Evolutionary conservation across 179 eudicot genomes (phyloP).

Genomic region (Camellia oleifera): DNA sequence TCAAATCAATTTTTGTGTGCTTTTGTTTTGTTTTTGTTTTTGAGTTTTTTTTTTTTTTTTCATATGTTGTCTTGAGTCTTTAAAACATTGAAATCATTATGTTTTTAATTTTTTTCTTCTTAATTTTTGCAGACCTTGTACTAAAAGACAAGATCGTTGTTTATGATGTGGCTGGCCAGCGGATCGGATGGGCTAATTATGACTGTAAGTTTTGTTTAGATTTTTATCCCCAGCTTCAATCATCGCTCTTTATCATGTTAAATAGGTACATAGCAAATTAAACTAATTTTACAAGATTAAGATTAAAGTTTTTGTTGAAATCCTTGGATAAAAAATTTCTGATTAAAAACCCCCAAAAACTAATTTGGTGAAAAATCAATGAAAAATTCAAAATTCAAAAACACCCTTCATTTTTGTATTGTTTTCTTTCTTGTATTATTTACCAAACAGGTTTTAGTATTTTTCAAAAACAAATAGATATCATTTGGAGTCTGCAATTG

Average conservation of each 20-base stretch:
- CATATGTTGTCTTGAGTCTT: not conserved
- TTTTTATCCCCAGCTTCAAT: constrained; percentile 26
- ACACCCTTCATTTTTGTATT: too few species aligned
- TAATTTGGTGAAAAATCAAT: too few species aligned
- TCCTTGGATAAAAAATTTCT: not conserved
- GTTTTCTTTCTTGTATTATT: too few species aligned
- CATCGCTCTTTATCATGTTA: not conserved
- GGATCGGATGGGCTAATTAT: constrained; percentile 84
- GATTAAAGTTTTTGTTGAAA: not conserved
- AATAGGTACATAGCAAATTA: not conserved
- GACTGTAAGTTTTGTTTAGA: constrained; percentile 60
- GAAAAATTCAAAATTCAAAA: too few species aligned
- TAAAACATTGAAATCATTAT: not conserved
- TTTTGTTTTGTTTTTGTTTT: not conserved
- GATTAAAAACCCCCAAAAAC: not conserved
- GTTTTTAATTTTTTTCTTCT: not conserved
- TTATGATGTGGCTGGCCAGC: constrained; percentile 76
- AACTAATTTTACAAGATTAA: not conserved
- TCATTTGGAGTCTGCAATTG: not conserved
- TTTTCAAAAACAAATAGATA: not conserved
- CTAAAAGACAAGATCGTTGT: constrained; percentile 74
- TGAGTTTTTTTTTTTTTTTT: too few species aligned
- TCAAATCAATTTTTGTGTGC: not conserved
- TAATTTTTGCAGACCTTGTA: constrained; percentile 60
- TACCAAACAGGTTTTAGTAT: too few species aligned